Percentiles rank a stretch among this genome's conserved stretches.
phyloP scores from a whole-genome alignment of 495 filamentous ascomycete genomes.

The Talaromyces nanjingensis region DNA sequence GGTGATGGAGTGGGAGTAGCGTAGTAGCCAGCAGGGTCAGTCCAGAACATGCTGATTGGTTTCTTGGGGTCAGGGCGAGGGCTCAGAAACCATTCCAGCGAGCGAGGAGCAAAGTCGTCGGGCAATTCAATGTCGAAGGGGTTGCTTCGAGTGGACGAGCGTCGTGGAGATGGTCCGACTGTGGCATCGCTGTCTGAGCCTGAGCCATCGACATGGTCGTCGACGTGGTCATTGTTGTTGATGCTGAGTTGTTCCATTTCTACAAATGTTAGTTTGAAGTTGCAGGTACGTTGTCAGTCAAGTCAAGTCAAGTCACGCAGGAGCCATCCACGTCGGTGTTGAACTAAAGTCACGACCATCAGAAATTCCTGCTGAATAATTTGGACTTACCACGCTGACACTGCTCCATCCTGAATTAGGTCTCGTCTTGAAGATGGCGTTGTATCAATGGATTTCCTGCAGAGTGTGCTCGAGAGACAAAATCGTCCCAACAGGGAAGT shows the following conservation, averaged over 20 bases:
- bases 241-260: background rate
- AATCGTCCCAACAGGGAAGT: background rate
- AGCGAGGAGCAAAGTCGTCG: background rate
- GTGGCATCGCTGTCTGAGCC: background rate
- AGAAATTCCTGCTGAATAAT: background rate
- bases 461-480: background rate
- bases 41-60: background rate
- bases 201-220: background rate
- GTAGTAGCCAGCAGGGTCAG: background rate
- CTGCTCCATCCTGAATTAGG: background rate
- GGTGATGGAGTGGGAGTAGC: background rate
- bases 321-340: background rate
- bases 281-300: background rate
- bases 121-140: slow-evolving; percentile 5
- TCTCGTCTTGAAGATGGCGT: background rate
- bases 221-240: background rate
- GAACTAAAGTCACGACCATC: background rate
- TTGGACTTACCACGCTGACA: background rate
- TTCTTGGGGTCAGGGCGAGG: slow-evolving; percentile 1
- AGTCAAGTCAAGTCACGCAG: background rate
- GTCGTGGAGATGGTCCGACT: background rate
- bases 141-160: background rate
- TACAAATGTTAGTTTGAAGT: background rate
- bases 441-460: background rate
- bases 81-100: slow-evolving; percentile 1